Evolutionary conservation across 176 grass and related monocot genomes (phyloP).

Genomic region (Chrysopogon serrulatus): DNA sequence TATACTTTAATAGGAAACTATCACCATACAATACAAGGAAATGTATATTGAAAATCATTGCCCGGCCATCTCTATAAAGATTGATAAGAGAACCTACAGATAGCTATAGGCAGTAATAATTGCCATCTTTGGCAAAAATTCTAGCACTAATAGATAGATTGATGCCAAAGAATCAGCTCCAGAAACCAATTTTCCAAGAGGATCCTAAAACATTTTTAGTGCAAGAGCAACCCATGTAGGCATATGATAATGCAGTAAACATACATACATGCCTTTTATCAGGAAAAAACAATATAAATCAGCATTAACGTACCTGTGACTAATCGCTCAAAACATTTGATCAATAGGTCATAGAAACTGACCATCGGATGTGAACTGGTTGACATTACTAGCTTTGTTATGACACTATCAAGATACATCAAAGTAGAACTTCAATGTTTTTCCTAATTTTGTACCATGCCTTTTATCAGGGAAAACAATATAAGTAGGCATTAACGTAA

Average conservation of each 20-base stretch:
- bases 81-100: not conserved
- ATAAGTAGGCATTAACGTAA: too few species aligned
- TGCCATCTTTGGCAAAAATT: not conserved
- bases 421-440: not conserved
- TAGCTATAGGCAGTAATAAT: not conserved
- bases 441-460: not conserved
- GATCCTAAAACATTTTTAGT: not conserved
- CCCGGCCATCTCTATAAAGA: too few species aligned
- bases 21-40: not conserved
- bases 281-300: not conserved
- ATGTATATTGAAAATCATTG: too few species aligned
- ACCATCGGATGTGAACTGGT: not conserved
- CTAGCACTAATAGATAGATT: not conserved
- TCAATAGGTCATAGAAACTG: not conserved
- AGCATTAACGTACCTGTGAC: not conserved
- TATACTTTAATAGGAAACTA: not conserved
- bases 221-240: not conserved
- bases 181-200: not conserved
- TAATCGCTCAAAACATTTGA: not conserved
- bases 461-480: too few species aligned
- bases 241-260: not conserved
- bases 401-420: not conserved
- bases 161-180: not conserved
- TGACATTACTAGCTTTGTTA: not conserved
- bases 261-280: not conserved